Evolutionary conservation across 176 grass and related monocot species (phyloP), one percentile per base, ranked within the genome.

Genomic region (Musa acuminata): DNA sequence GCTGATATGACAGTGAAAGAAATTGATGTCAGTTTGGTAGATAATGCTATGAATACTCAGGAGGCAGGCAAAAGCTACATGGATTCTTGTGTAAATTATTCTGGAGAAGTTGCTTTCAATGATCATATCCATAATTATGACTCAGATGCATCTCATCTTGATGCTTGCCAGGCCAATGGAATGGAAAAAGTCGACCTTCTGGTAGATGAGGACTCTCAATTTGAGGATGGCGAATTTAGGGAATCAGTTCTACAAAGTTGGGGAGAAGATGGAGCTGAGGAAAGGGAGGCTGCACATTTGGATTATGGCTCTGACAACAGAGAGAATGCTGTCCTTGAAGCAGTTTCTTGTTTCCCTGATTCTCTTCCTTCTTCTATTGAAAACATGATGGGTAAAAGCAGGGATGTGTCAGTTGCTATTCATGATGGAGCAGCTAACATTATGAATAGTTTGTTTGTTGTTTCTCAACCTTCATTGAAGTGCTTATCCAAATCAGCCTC

Each of bases 171-270:
- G 11, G 66, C 70, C 13, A 24, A 77, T 79, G 71, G 27, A 64
- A 66, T 79, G 8, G 80, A 71, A 79, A 82, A 86, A 73, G 48
- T 73, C 43, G 78, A 88, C 83, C 48, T 78, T 52, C 12, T 35
- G 4, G 90, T 87, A 77, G 91, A 95, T 60, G 91, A 99, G 55
- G 95, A 99, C 78, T 93, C 88, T 85, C 95, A 98, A 78, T 99
- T 94, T 72, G 95, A 99, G 69, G 95, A 99, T 77, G 95, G 95
- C 16, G 95, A 99, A 72, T 75, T 99, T 59, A 94, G 90, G 81
- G 95, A 94, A 80, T 88, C 83, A 70, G 67, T 72, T 73, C 75
- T 75, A 19, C 57, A 68, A 25, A 84, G 75, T 78, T 94, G 95
- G 95, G 78, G 52, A 23, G 81, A 77, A 80, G 84, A 89, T 52